These are phyloP conservation scores for Parafenestella ontariensis DNA, from an alignment of 2,329 filamentous ascomycete genomes.

Conservation along the genomic window DNA sequence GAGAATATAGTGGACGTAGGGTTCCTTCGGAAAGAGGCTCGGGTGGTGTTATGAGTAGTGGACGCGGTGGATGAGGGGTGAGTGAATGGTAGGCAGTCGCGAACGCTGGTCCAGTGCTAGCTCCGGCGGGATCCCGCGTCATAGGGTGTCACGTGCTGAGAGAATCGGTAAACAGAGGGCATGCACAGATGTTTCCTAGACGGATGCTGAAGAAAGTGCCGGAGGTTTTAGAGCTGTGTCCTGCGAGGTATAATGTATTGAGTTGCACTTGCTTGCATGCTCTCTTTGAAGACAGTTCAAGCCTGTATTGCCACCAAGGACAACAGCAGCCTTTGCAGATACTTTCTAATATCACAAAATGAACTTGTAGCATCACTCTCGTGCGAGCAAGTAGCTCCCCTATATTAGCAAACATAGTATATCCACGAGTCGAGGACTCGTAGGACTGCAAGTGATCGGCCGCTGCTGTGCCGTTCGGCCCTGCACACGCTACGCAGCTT, in stretches of 20 bases:
- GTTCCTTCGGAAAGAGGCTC: not conserved
- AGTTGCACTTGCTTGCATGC: not conserved
- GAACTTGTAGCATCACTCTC: too few relatives aligned
- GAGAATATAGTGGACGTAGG: not conserved
- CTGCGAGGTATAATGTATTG: not conserved
- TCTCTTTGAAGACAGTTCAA: too few relatives aligned
- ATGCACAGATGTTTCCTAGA: not conserved
- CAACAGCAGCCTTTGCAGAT: too few relatives aligned
- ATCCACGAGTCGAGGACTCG: too few relatives aligned
- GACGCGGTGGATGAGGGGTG: slow-evolving; percentile 12
- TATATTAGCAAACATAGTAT: too few relatives aligned
- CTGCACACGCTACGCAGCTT: slow-evolving; percentile 16
- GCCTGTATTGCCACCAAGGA: too few relatives aligned
- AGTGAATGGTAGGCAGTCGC: slow-evolving; percentile 11
- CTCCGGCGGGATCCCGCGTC: slow-evolving; percentile 15
- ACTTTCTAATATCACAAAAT: too few relatives aligned
- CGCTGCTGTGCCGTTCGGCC: slow-evolving; percentile 3
- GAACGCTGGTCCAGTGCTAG: slow-evolving; percentile 6
- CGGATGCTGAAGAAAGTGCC: not conserved
- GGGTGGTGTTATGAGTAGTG: not conserved
- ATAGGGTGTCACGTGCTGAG: slow-evolving; percentile 12
- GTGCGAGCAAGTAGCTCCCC: too few relatives aligned
- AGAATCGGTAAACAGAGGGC: not conserved
- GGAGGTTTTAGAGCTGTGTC: not conserved
- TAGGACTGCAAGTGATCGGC: not conserved